phyloP scores from a whole-genome alignment of 805 yeast genomes.

The Pichia manshurica region DNA sequence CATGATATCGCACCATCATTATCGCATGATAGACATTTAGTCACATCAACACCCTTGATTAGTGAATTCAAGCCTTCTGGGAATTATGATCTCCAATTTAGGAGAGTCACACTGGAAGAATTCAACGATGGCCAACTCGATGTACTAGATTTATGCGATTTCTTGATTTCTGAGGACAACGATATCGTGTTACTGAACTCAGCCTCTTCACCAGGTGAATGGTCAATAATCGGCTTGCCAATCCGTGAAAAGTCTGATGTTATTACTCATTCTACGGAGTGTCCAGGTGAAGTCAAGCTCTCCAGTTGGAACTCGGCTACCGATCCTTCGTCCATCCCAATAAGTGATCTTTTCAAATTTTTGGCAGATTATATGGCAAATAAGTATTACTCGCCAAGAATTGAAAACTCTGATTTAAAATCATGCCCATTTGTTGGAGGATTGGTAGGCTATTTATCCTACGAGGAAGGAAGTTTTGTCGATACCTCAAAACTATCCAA shows the following conservation, averaged over 20 bases:
- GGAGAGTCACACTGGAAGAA: conserved; percentile 6
- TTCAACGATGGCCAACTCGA: conserved; percentile 1
- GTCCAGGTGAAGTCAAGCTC: conserved; percentile 21
- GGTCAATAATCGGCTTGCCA: conserved; percentile 83
- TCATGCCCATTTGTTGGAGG: conserved; percentile 87
- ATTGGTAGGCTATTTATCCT: conserved; percentile 74
- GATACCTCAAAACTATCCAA: conserved; percentile 31
- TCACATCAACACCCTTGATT: conserved; percentile 24
- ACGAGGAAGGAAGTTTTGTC: conserved; percentile 72
- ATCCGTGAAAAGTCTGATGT: conserved; percentile 37
- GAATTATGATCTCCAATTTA: conserved; percentile 17
- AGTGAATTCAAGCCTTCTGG: conserved; percentile 6
- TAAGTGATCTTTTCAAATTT: conserved; percentile 45
- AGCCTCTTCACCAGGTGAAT: conserved; percentile 78
- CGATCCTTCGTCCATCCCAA: neutral
- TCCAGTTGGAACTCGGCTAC: conserved; percentile 26
- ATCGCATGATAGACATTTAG: conserved; percentile 20
- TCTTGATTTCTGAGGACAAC: conserved; percentile 23
- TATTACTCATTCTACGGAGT: conserved; percentile 58
- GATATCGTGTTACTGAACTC: conserved; percentile 66
- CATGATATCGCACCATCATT: neutral
- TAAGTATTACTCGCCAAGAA: conserved; percentile 27
- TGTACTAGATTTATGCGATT: conserved; percentile 43
- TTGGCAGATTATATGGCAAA: conserved; percentile 44
- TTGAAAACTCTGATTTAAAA: conserved; percentile 26